Conservation (phyloP, 2,329 filamentous ascomycete species). For the Fusarium napiforme region DNA sequence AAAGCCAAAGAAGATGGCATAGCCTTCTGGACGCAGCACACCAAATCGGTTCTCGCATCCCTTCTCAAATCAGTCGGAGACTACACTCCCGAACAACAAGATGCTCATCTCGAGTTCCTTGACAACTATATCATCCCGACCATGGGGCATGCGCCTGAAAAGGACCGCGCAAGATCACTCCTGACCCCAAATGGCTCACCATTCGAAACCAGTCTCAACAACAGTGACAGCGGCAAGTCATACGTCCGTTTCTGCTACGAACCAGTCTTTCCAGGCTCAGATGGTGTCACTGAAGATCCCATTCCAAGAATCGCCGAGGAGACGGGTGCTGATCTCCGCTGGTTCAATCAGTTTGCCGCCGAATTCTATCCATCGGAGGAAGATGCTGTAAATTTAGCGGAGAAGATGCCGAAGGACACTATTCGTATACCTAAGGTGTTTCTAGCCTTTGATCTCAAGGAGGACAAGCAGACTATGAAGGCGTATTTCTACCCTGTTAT, state of each 20-base stretch:
- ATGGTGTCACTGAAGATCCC: slow-evolving; percentile 13
- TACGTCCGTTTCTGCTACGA: slow-evolving; percentile 26
- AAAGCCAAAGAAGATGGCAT: slow-evolving; percentile 6
- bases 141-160: slow-evolving; percentile 4
- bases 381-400: slow-evolving; percentile 14
- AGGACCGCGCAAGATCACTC: slow-evolving; percentile 12
- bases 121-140: slow-evolving; percentile 13
- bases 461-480: slow-evolving; percentile 34
- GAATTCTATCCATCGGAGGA: slow-evolving; percentile 36
- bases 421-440: slow-evolving; percentile 40
- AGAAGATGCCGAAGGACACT: slow-evolving; percentile 27
- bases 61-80: slow-evolving; percentile 10
- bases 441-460: slow-evolving; percentile 43
- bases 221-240: slow-evolving; percentile 15
- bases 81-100: slow-evolving; percentile 19
- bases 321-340: slow-evolving; percentile 13
- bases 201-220: slow-evolving; percentile 25
- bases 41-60: slow-evolving; percentile 4
- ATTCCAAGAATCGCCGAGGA: not conserved
- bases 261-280: slow-evolving; percentile 20
- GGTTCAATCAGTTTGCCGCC: slow-evolving; percentile 39
- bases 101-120: slow-evolving; percentile 10
- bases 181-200: slow-evolving; percentile 18
- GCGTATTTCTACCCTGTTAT: slow-evolving; percentile 43
- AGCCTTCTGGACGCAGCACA: slow-evolving; percentile 18